Evolutionary conservation across 2,329 filamentous ascomycete species (phyloP).

Genomic region (Colletotrichum sp.): DNA sequence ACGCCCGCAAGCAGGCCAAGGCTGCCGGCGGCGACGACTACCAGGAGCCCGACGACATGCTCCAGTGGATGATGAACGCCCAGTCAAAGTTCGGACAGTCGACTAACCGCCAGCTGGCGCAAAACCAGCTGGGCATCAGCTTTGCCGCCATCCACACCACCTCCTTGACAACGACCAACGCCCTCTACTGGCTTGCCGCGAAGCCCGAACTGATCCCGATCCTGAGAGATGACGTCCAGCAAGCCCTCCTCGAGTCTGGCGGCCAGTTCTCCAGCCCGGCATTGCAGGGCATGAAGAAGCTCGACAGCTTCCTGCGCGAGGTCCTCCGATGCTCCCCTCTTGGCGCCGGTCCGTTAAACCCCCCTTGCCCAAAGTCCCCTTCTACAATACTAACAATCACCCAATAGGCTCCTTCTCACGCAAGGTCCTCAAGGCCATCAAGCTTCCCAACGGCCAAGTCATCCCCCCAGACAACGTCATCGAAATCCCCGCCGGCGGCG

Average conservation of each 20-base stretch:
- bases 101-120: constrained; percentile 40
- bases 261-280: constrained; percentile 37
- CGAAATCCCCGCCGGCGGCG: constrained; percentile 41
- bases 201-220: constrained; percentile 54
- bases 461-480: constrained; percentile 48
- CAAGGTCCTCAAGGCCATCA: constrained; percentile 54
- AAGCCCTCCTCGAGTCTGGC: constrained; percentile 38
- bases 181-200: constrained; percentile 52
- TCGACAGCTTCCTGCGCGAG: constrained; percentile 46
- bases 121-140: constrained; percentile 45
- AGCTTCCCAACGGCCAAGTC: constrained; percentile 58
- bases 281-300: constrained; percentile 41
- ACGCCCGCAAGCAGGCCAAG: constrained; percentile 28
- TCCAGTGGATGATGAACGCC: constrained; percentile 51
- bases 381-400: background rate
- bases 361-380: background rate
- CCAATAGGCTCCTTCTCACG: constrained; percentile 50
- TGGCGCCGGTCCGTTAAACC: background rate
- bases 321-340: constrained; percentile 36
- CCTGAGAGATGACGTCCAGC: constrained; percentile 56
- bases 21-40: background rate
- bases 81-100: constrained; percentile 36
- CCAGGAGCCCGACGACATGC: constrained; percentile 48
- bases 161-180: constrained; percentile 48
- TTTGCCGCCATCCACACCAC: constrained; percentile 61